phyloP scores from a whole-genome alignment of 106 monocot species.

The Dendrobium catenatum region DNA sequence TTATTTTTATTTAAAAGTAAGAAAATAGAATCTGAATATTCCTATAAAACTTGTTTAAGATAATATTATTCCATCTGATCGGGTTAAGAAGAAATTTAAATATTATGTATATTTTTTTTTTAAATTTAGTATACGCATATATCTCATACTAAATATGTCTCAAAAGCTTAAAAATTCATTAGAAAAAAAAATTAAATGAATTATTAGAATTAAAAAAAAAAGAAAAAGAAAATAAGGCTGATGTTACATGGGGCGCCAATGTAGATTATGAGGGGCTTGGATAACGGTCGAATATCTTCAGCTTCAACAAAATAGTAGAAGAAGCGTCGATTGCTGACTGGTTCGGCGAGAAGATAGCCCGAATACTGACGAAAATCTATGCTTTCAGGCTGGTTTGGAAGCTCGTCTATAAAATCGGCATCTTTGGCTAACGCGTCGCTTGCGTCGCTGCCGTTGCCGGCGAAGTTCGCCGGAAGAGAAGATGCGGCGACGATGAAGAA shows the following conservation, averaged over 20 bases:
- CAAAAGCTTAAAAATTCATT: no score
- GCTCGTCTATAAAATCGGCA: constrained; percentile 9
- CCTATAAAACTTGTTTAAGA: not conserved
- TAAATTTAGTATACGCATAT: no score
- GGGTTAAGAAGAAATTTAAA: no score
- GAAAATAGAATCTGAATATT: no score
- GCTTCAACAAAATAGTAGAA: constrained; percentile 8
- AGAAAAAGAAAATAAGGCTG: no score
- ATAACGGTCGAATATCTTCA: not conserved
- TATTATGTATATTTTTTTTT: no score
- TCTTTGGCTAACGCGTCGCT: not conserved
- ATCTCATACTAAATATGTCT: no score
- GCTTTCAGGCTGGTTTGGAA: constrained; percentile 7
- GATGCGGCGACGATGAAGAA: constrained; percentile 4
- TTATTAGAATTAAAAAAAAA: no score
- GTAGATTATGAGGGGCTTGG: not conserved
- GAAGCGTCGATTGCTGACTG: not conserved
- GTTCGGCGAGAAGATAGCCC: not conserved
- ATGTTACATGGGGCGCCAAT: not conserved
- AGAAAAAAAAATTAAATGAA: no score
- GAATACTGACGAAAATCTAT: not conserved
- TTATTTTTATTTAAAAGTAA: no score
- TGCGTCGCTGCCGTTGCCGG: not conserved
- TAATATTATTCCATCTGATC: no score
- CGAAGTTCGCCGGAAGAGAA: not conserved